Conservation (phyloP, 2,329 filamentous ascomycete species). For the Hysterium pulicare region DNA sequence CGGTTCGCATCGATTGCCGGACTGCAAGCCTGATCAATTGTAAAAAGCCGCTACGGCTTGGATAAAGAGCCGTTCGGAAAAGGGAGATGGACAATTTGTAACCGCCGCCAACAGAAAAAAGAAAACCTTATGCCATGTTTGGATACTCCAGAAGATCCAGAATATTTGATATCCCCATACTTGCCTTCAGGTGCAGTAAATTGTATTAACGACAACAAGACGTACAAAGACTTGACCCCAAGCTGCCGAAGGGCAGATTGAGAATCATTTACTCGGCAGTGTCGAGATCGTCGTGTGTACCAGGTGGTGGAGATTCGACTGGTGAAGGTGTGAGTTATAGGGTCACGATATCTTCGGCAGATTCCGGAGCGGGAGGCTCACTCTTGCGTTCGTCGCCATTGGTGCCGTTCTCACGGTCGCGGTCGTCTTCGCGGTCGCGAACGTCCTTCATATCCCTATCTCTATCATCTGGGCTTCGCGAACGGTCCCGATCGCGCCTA, state of each 20-base stretch:
- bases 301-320: constrained; percentile 74
- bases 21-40: constrained; percentile 35
- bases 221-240: too few species aligned
- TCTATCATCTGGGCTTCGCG: constrained; percentile 62
- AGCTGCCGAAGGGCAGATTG: too few species aligned
- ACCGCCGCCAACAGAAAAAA: constrained; percentile 23
- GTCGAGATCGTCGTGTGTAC: constrained; percentile 87
- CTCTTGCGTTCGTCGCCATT: constrained; percentile 92
- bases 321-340: constrained; percentile 36
- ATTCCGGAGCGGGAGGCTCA: constrained; percentile 39
- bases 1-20: constrained; percentile 29
- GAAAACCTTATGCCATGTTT: constrained; percentile 21
- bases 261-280: constrained; percentile 78
- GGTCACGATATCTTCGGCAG: constrained; percentile 9
- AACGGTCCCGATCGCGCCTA: constrained; percentile 70
- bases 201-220: too few species aligned
- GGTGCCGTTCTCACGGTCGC: constrained; percentile 65
- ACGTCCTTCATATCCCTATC: constrained; percentile 60
- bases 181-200: constrained; percentile 13
- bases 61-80: constrained; percentile 10
- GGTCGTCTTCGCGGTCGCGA: constrained; percentile 48
- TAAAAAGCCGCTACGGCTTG: constrained; percentile 19
- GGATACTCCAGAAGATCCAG: constrained; percentile 21
- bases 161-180: constrained; percentile 12
- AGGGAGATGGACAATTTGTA: constrained; percentile 13